Evolutionary conservation across 2,329 filamentous ascomycete species (phyloP), one percentile per base, ranked within the genome.

Genomic region (Acrocalymma vagum): DNA sequence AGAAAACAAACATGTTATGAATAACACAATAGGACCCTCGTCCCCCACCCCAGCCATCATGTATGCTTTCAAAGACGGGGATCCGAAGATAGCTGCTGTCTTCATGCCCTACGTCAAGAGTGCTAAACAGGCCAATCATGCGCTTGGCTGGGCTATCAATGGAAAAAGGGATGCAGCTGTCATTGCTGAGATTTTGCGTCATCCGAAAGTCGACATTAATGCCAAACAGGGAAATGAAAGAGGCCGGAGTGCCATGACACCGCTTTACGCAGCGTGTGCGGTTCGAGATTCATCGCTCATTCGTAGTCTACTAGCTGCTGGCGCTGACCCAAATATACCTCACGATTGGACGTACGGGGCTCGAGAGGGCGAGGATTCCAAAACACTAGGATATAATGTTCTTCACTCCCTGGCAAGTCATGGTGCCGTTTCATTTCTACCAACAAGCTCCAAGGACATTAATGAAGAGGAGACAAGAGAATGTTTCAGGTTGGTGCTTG

Each of bases 161-260:
- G n/a, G n/a, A n/a, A n/a, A n/a, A n/a, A n/a, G n/a, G n/a, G n/a
- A n/a, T n/a, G n/a, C n/a, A n/a, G n/a, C n/a, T n/a, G n/a, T n/a
- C n/a, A n/a, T n/a, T n/a, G n/a, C n/a, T n/a, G n/a, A n/a, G n/a
- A n/a, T n/a, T n/a, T n/a, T n/a, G n/a, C n/a, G n/a, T n/a, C n/a
- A n/a, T n/a, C 58, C 68, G 5, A 55, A 53, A 6, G 44, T 70
- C 6, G 49, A 72, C 33, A 43, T 69, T 9, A 70, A 73, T 21
- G 48, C 50, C 14, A 54, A 29, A 10, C 14, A 14, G 1, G 48
- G 50, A 2, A 22, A 58, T 6, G n/a, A n/a, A n/a, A n/a, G n/a
- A n/a, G n/a, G n/a, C n/a, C n/a, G n/a, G n/a, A n/a, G n/a, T n/a
- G n/a, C n/a, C n/a, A n/a, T n/a, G n/a, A 63, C 59, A 4, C 30